phyloP scores from a whole-genome alignment of 2,329 filamentous ascomycete genomes.

The Alternaria metachromatica region DNA sequence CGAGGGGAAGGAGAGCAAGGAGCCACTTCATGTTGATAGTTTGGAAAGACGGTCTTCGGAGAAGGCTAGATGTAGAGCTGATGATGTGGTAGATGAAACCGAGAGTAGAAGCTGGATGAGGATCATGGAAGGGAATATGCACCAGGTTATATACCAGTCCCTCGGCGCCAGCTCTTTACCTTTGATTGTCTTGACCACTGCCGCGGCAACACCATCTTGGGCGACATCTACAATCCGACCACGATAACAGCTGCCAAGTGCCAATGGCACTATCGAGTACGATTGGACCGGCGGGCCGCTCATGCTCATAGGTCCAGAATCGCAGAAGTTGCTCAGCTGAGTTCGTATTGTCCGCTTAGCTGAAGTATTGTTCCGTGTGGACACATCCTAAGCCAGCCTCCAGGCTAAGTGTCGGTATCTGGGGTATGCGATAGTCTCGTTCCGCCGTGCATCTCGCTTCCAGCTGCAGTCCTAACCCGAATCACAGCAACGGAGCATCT shows the following conservation, averaged over 20 bases:
- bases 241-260: conserved; percentile 39
- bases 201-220: conserved; percentile 22
- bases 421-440: conserved; percentile 20
- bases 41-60: conserved; percentile 16
- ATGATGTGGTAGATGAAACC: conserved; percentile 26
- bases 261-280: conserved; percentile 42
- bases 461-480: conserved; percentile 12
- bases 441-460: conserved; percentile 14
- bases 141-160: conserved; percentile 42
- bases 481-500: conserved; percentile 14
- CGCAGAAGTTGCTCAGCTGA: conserved; percentile 32
- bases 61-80: conserved; percentile 21
- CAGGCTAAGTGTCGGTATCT: conserved; percentile 22
- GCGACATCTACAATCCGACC: conserved; percentile 24
- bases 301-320: conserved; percentile 34
- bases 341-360: conserved; percentile 33
- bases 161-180: conserved; percentile 20
- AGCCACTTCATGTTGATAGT: conserved; percentile 49
- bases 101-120: conserved; percentile 38
- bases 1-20: conserved; percentile 42
- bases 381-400: conserved; percentile 17
- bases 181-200: conserved; percentile 11
- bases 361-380: conserved; percentile 5
- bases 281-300: conserved; percentile 42
- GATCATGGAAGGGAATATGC: conserved; percentile 36